Percentiles rank a stretch among this genome's conserved stretches.
phyloP scores from a whole-genome alignment of 1,284 basidiomycete species.

The Porogramme epimiltina region DNA sequence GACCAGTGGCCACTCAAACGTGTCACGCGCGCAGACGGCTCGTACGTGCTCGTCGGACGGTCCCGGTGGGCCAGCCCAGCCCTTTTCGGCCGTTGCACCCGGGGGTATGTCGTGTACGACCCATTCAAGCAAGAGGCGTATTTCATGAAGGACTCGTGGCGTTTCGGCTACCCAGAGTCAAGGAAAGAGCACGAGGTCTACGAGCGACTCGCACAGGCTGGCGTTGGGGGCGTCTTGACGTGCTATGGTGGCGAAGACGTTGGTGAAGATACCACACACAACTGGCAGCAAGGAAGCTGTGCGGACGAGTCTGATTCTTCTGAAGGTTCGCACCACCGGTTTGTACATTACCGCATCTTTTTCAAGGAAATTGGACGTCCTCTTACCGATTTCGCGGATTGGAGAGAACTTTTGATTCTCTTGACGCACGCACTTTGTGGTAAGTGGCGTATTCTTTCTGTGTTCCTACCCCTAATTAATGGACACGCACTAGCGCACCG shows the following conservation, averaged over 20 bases:
- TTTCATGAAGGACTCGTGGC: constrained; percentile 6
- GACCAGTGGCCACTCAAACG: not conserved
- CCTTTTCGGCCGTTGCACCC: not conserved
- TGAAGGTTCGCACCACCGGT: not conserved
- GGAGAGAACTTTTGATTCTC: not conserved
- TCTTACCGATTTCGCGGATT: not conserved
- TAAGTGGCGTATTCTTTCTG: not conserved
- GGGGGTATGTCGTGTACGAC: not conserved
- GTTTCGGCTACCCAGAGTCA: not conserved
- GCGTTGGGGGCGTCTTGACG: not conserved
- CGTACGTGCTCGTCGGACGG: not conserved
- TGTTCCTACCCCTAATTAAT: too few relatives aligned
- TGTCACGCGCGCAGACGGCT: not conserved
- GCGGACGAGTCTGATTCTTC: too few relatives aligned
- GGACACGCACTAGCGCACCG: not conserved
- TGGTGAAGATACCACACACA: not conserved
- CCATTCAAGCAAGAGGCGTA: not conserved
- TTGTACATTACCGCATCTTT: constrained; percentile 1
- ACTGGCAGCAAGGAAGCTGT: too few relatives aligned
- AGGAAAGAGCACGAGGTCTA: not conserved
- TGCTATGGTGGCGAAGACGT: not conserved
- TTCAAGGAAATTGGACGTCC: constrained; percentile 1
- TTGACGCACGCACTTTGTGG: not conserved
- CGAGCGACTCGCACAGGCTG: not conserved
- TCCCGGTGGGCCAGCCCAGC: not conserved